Evolutionary conservation across 1,139 yeast species (phyloP).

Genomic region (Debaryomyces sp.): DNA sequence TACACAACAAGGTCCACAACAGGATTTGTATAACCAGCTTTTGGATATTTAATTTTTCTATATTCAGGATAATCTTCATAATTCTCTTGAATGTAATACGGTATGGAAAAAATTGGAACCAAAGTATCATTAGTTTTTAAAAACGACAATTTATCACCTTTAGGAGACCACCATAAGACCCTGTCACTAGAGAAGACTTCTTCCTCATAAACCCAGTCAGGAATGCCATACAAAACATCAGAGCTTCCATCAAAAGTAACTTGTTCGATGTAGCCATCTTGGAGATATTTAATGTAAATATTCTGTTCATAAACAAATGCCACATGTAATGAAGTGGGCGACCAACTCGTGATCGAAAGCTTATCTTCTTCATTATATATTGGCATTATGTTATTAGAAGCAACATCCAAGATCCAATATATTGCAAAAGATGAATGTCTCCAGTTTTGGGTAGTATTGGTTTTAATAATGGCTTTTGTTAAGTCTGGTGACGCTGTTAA

Average conservation of each 20-base stretch:
- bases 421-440: slow-evolving; percentile 73
- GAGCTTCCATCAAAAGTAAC: slow-evolving; percentile 54
- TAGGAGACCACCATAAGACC: slow-evolving; percentile 64
- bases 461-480: slow-evolving; percentile 52
- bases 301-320: slow-evolving; percentile 71
- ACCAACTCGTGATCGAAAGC: slow-evolving; percentile 66
- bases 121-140: slow-evolving; percentile 53
- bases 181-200: slow-evolving; percentile 55
- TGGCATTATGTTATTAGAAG: slow-evolving; percentile 28
- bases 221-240: slow-evolving; percentile 56
- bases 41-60: slow-evolving; percentile 45
- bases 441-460: slow-evolving; percentile 61
- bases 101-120: slow-evolving; percentile 55
- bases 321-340: slow-evolving; percentile 68
- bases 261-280: slow-evolving; percentile 23
- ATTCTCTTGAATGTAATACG: slow-evolving; percentile 55
- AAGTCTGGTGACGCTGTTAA: slow-evolving; percentile 69
- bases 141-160: slow-evolving; percentile 49
- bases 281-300: slow-evolving; percentile 44
- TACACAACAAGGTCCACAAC: slow-evolving; percentile 41
- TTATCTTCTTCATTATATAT: slow-evolving; percentile 23
- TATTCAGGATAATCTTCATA: slow-evolving; percentile 45
- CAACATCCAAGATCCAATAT: slow-evolving; percentile 58
- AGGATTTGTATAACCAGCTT: slow-evolving; percentile 50
- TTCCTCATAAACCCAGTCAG: slow-evolving; percentile 68